A percentile compares a stretch with the other conserved stretches of the same genome.
Evolutionary conservation across 805 yeast genomes (phyloP).

Genomic region (Zygotorulaspora chibaensis): DNA sequence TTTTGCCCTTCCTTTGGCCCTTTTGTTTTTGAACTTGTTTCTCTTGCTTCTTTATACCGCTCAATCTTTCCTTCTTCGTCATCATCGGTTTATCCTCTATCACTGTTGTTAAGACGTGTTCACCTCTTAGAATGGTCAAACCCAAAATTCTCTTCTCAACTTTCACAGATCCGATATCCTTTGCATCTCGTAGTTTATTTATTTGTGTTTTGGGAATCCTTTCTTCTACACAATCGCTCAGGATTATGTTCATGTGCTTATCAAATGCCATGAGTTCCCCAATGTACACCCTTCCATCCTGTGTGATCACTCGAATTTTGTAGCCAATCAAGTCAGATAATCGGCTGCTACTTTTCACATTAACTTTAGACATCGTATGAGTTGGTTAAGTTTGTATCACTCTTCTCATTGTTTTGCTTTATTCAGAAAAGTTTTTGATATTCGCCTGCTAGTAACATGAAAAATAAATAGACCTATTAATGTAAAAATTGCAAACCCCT

Average conservation of each 20-base stretch:
- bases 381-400: no score
- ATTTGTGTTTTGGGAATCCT: conserved; percentile 60
- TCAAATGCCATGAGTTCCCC: conserved; percentile 89
- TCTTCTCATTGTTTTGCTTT: no score
- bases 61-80: conserved; percentile 38
- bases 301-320: conserved; percentile 65
- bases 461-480: no score
- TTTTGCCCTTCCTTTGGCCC: conserved; percentile 23
- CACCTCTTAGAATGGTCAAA: conserved; percentile 81
- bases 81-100: conserved; percentile 55
- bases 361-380: conserved; percentile 12
- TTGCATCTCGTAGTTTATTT: conserved; percentile 30
- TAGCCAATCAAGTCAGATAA: conserved; percentile 63
- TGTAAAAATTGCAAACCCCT: no score
- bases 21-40: conserved; percentile 35
- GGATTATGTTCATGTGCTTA: conserved; percentile 79
- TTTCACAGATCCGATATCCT: conserved; percentile 35
- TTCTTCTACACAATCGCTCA: conserved; percentile 80
- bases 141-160: conserved; percentile 79
- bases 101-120: conserved; percentile 66
- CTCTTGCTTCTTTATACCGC: conserved; percentile 32
- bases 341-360: conserved; percentile 28
- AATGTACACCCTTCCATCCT: conserved; percentile 72
- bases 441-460: no score
- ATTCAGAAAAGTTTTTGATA: no score